Evolutionary conservation across 1,284 basidiomycete species (phyloP), one percentile per base, ranked within the genome.

Genomic region (Coniferiporia weirii): DNA sequence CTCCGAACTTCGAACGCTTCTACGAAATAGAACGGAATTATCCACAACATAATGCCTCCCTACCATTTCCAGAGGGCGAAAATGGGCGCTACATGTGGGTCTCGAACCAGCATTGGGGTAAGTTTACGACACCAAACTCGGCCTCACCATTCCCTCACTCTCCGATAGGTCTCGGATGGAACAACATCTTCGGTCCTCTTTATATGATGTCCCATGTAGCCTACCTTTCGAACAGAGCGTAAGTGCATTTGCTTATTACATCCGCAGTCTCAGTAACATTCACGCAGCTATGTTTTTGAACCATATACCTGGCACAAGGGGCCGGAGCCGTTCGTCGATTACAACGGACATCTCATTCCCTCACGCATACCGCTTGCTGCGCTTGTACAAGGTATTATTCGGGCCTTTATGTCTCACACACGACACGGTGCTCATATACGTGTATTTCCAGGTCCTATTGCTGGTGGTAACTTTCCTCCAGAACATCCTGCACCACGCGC

Each of bases 41-140:
- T 36, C 62, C 64, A 12, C 64, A 64, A 49, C 64, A 64, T 34
- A 52, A 63, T 48, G 44, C 50, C 13, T 61, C 60, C 15, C 46
- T 64, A 32, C 62, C 64, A 4, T 61, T 57, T 20, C 64, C 64
- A 12, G 64, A 64, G 48, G 64, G 64, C 12, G 44, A 54, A 54
- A 56, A 56, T 40, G 64, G 64, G 4, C 38, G 64, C 36, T 63
- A 54, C 36, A 17, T 64, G 12, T 53, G 48, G 49, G 52, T 61
- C 4, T 63, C 62, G 22, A 63, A 61, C 40, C 58, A 63, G 36
- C 50, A 59, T 27, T 59, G 36, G 46, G 49, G 57, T 59, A 27
- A n/a, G 36, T 59, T 36, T 40, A 53, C 54, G 17, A 13, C 32
- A 22, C 34, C 6, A 32, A 34, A 7, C 17, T 43, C 13, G 36